A percentile compares a stretch with the other conserved stretches of the same genome.
phyloP scores from a whole-genome alignment of 352 stramenopile species.

The Phytopythium chamaehyphon region DNA sequence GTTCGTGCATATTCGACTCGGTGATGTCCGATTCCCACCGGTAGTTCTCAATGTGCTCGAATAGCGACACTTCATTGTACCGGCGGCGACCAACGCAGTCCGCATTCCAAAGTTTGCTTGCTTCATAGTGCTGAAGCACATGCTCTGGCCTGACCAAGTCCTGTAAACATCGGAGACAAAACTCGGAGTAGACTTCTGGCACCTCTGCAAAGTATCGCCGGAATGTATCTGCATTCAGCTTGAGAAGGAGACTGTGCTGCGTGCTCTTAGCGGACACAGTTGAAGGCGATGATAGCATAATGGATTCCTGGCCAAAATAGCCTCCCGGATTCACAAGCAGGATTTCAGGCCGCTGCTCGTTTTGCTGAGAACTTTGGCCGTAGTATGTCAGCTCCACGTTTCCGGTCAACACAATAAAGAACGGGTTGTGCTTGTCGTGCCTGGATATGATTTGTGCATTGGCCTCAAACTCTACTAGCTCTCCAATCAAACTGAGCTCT shows the following conservation, averaged over 20 bases:
- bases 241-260: slow-evolving; percentile 46
- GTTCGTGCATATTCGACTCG: slow-evolving; percentile 48
- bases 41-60: slow-evolving; percentile 69
- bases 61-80: slow-evolving; percentile 49
- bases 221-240: slow-evolving; percentile 34
- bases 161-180: slow-evolving; percentile 64
- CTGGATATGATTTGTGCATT: slow-evolving; percentile 24
- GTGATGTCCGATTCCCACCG: slow-evolving; percentile 47
- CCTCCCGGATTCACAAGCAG: slow-evolving; percentile 40
- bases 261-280: slow-evolving; percentile 26
- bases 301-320: slow-evolving; percentile 65
- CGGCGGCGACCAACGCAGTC: slow-evolving; percentile 41
- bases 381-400: slow-evolving; percentile 36
- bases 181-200: slow-evolving; percentile 57
- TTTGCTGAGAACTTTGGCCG: no score
- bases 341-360: slow-evolving; percentile 10
- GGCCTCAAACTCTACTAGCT: slow-evolving; percentile 36
- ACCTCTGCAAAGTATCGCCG: slow-evolving; percentile 50
- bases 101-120: slow-evolving; percentile 49
- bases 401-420: slow-evolving; percentile 46
- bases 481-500: slow-evolving; percentile 48
- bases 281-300: slow-evolving; percentile 43
- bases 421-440: slow-evolving; percentile 21
- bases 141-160: slow-evolving; percentile 41
- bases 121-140: slow-evolving; percentile 68